phyloP scores from a whole-genome alignment of 2,329 filamentous ascomycete species.

The Alternaria solani region DNA sequence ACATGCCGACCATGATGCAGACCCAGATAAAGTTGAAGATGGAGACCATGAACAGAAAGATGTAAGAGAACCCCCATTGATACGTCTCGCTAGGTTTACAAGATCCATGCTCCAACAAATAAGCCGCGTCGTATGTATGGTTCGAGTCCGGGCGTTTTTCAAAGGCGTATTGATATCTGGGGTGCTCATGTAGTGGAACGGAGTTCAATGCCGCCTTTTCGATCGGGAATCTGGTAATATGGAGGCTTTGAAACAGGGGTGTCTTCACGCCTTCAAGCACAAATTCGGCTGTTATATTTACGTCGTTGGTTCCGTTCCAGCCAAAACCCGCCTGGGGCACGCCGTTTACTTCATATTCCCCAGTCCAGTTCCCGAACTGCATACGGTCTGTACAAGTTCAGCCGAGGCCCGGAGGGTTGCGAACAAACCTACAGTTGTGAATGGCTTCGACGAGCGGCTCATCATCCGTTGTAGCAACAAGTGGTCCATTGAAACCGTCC shows the following conservation, averaged over 20 bases:
- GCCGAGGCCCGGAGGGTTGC: neutral
- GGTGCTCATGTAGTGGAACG: neutral
- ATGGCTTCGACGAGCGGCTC: constrained; percentile 13
- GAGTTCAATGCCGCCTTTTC: neutral
- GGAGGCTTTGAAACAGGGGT: neutral
- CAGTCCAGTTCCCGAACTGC: neutral
- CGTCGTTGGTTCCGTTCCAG: neutral
- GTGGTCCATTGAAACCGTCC: constrained; percentile 24
- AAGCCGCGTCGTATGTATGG: constrained; percentile 24
- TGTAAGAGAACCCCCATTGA: constrained; percentile 49
- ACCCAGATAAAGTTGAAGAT: constrained; percentile 47
- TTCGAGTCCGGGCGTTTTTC: constrained; percentile 25
- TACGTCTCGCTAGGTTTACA: constrained; percentile 45
- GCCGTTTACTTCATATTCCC: neutral
- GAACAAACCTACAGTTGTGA: constrained; percentile 24
- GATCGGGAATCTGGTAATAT: neutral
- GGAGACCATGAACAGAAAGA: constrained; percentile 46
- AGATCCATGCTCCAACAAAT: constrained; percentile 34
- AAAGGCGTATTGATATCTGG: constrained; percentile 9
- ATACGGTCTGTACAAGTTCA: neutral
- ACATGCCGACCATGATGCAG: constrained; percentile 46
- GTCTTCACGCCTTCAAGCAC: neutral
- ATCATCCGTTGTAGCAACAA: neutral
- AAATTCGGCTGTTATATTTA: neutral
- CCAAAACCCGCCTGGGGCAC: neutral